phyloP scores from a whole-genome alignment of 2,329 filamentous ascomycete genomes.

The Moelleriella libera region DNA sequence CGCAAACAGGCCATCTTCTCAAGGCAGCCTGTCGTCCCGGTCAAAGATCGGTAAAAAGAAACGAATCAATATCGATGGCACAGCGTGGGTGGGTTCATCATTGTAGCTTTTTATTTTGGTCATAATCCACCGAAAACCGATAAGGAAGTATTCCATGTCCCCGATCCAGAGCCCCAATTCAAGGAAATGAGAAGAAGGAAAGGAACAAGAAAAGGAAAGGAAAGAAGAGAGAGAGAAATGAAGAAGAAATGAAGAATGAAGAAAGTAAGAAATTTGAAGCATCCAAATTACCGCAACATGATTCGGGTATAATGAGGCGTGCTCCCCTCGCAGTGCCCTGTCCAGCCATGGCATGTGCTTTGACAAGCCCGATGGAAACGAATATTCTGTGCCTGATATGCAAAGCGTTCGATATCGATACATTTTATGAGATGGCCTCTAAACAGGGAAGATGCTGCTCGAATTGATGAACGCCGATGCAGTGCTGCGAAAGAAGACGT shows the following conservation, averaged over 20 bases:
- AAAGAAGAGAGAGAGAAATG: neutral
- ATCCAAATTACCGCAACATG: neutral
- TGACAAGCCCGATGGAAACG: neutral
- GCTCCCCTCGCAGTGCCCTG: slow-evolving; percentile 2
- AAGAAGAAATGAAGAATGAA: neutral
- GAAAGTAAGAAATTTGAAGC: neutral
- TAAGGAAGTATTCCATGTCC: no score
- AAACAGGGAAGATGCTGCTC: neutral
- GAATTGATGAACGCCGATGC: neutral
- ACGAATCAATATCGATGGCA: no score
- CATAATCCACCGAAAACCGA: no score
- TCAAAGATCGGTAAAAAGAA: no score
- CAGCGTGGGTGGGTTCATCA: no score
- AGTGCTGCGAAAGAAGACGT: neutral
- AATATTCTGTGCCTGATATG: neutral
- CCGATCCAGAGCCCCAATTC: no score
- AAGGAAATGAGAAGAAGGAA: neutral
- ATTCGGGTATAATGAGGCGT: slow-evolving; percentile 4
- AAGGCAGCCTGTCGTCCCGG: no score
- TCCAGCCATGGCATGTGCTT: neutral
- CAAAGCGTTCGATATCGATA: neutral
- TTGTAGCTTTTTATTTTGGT: no score
- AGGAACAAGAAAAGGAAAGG: neutral
- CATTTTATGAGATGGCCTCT: neutral
- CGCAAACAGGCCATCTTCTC: no score